phyloP scores from a whole-genome alignment of 169 alveolate genomes.

The Plasmodium vinckei region DNA sequence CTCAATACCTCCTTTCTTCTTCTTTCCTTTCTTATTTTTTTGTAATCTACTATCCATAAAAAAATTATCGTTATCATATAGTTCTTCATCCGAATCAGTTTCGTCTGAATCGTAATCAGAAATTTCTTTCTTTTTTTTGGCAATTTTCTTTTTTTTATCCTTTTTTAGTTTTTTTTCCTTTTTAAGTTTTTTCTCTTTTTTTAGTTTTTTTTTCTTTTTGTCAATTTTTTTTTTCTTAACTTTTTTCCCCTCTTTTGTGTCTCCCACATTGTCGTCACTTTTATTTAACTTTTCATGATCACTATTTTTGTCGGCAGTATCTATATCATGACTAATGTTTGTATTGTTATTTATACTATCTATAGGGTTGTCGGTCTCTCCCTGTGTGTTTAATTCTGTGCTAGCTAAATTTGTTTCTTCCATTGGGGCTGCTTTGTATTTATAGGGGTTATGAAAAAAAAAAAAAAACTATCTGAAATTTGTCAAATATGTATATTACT shows the following conservation, averaged over 20 bases:
- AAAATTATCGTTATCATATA: constrained; percentile 54
- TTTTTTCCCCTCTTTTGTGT: background rate
- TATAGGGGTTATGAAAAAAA: no score
- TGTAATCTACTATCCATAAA: constrained; percentile 48
- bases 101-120: background rate
- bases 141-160: background rate
- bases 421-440: no score
- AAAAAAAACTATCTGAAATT: no score
- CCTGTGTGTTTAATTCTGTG: no score
- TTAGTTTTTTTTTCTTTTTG: constrained; percentile 29
- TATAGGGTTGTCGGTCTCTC: no score
- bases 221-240: background rate
- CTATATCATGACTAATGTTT: background rate
- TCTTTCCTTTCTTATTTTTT: constrained; percentile 6
- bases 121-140: background rate
- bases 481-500: no score
- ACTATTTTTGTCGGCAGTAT: background rate
- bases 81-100: constrained; percentile 33
- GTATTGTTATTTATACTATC: no score
- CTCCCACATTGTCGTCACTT: background rate
- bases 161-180: background rate
- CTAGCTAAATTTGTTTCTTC: no score
- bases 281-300: background rate
- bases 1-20: background rate
- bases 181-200: background rate